Evolutionary conservation across 2,329 filamentous ascomycete genomes (phyloP).

Genomic region (Fusarium sublunatum): DNA sequence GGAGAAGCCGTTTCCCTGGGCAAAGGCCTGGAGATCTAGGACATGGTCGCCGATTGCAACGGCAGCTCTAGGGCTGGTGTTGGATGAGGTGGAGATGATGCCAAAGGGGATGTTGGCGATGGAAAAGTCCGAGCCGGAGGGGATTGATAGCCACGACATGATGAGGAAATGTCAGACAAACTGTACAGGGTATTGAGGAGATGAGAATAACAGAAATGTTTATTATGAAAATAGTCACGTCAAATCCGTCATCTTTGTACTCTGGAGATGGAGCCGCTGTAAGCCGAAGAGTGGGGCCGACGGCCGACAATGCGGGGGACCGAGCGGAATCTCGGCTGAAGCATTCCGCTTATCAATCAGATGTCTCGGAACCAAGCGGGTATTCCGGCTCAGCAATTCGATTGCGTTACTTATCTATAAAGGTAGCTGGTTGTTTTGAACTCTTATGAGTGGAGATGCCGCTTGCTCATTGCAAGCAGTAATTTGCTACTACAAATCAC

Average conservation of each 20-base stretch:
- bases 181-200: no score
- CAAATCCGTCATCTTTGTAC: constrained; percentile 16
- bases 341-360: not conserved
- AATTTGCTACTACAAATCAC: no score
- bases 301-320: constrained; percentile 25
- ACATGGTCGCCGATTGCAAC: constrained; percentile 79
- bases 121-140: constrained; percentile 54
- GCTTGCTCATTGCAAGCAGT: no score
- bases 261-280: constrained; percentile 25
- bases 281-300: constrained; percentile 31
- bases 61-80: constrained; percentile 70
- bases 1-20: constrained; percentile 56
- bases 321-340: constrained; percentile 18
- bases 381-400: constrained; percentile 7
- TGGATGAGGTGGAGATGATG: constrained; percentile 74
- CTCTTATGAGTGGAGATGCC: no score
- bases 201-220: not conserved
- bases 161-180: not conserved
- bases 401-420: no score
- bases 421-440: no score
- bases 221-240: not conserved
- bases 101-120: constrained; percentile 86
- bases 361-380: not conserved
- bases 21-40: constrained; percentile 75
- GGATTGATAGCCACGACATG: constrained; percentile 50